Percentiles rank a stretch among this genome's conserved stretches.
Conservation (phyloP, 225 moss, liverwort and hornwort species). For the Sphagnum tenellum region DNA sequence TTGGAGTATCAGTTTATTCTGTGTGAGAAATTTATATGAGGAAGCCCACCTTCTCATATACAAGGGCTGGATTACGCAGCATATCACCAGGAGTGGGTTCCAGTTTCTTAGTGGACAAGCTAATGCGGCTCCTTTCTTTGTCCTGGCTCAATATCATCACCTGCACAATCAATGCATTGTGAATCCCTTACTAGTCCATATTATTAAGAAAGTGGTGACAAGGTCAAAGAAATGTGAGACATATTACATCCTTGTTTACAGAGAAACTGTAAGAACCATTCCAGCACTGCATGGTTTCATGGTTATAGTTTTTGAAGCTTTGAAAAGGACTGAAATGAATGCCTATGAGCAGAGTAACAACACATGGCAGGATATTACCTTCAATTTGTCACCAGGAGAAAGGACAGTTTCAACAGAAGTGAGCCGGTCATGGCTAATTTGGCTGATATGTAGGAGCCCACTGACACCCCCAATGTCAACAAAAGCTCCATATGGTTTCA, state of each 20-base stretch:
- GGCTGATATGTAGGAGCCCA: slow-evolving; percentile 49
- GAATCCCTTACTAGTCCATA: neutral
- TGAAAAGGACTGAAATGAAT: too few relatives aligned
- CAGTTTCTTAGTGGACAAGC: slow-evolving; percentile 47
- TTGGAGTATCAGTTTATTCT: too few relatives aligned
- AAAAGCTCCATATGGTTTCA: slow-evolving; percentile 53
- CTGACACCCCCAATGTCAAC: slow-evolving; percentile 50
- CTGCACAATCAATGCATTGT: neutral
- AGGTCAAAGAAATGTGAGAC: too few relatives aligned
- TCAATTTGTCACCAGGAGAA: slow-evolving; percentile 45
- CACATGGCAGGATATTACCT: slow-evolving; percentile 5
- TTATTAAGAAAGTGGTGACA: neutral
- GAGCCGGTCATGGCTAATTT: slow-evolving; percentile 53
- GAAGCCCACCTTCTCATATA: slow-evolving; percentile 29
- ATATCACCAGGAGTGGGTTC: slow-evolving; percentile 55
- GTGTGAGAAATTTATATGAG: neutral
- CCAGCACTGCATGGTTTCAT: too few relatives aligned
- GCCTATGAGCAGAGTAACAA: too few relatives aligned
- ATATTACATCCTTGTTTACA: too few relatives aligned
- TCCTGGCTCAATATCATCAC: slow-evolving; percentile 58
- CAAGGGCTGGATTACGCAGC: slow-evolving; percentile 50
- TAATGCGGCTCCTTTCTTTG: slow-evolving; percentile 46
- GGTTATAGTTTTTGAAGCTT: too few relatives aligned
- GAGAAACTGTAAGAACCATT: too few relatives aligned
- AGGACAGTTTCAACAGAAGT: slow-evolving; percentile 43